Percentiles rank a stretch among this genome's conserved stretches.
Conservation (phyloP, 1,284 basidiomycete genomes). For the Fomitopsis pinicola region DNA sequence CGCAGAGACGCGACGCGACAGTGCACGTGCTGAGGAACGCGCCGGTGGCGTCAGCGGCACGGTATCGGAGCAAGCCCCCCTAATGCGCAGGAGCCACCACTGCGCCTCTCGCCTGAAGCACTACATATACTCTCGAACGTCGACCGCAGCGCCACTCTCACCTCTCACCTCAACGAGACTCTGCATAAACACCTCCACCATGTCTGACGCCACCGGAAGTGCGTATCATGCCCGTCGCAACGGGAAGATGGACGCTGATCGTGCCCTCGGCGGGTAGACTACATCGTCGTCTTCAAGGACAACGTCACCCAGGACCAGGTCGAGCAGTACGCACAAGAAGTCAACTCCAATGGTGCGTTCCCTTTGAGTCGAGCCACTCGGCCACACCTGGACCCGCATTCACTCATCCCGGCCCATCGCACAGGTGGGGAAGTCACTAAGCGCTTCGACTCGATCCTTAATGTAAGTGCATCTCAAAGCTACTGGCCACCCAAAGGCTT, state of each 20-base stretch:
- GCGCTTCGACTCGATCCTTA: slow-evolving; percentile 34
- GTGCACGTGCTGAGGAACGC: neutral
- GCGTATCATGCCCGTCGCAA: slow-evolving; percentile 6
- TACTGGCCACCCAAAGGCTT: neutral
- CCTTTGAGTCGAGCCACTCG: neutral
- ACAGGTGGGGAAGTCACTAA: slow-evolving; percentile 42
- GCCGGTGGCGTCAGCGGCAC: slow-evolving; percentile 4
- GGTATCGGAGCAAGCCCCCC: neutral
- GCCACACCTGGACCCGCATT: neutral
- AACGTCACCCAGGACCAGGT: slow-evolving; percentile 38
- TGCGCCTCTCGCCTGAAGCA: neutral
- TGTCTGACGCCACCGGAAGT: slow-evolving; percentile 19
- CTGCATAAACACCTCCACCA: slow-evolving; percentile 6
- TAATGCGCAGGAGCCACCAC: slow-evolving; percentile 1
- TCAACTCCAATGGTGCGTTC: slow-evolving; percentile 36
- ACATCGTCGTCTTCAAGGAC: slow-evolving; percentile 59
- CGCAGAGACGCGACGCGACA: neutral
- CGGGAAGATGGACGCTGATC: neutral
- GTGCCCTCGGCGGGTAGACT: slow-evolving; percentile 29
- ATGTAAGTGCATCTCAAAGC: slow-evolving; percentile 17
- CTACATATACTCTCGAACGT: neutral
- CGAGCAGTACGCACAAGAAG: slow-evolving; percentile 36
- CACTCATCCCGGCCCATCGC: neutral
- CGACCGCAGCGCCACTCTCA: neutral
- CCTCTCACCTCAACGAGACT: slow-evolving; percentile 4